A percentile compares a stretch with the other conserved stretches of the same genome.
phyloP scores from a whole-genome alignment of 116 monocot genomes.

The Posidonia oceanica region DNA sequence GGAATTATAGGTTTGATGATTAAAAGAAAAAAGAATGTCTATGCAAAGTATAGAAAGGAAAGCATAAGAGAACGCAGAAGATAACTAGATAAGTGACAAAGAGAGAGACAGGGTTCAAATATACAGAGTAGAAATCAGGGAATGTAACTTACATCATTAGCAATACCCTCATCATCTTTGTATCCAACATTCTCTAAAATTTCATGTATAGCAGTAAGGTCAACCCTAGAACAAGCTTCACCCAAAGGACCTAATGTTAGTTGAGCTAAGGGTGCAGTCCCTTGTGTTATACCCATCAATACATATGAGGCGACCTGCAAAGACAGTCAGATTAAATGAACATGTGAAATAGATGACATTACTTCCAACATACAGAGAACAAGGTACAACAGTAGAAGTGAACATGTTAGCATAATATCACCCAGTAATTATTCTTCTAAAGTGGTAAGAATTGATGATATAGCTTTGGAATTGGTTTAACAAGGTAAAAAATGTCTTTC shows the following conservation, averaged over 20 bases:
- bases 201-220: slow-evolving; percentile 80
- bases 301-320: slow-evolving; percentile 57
- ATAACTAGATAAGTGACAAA: background rate
- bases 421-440: too few relatives aligned
- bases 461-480: too few relatives aligned
- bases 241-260: slow-evolving; percentile 61
- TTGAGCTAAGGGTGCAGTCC: slow-evolving; percentile 28
- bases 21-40: too few relatives aligned
- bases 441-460: too few relatives aligned
- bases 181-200: slow-evolving; percentile 73
- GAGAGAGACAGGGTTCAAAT: background rate
- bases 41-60: too few relatives aligned
- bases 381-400: too few relatives aligned
- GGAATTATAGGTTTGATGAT: too few relatives aligned
- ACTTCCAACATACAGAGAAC: background rate
- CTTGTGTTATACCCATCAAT: slow-evolving; percentile 62
- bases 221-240: slow-evolving; percentile 72
- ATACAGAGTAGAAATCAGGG: background rate
- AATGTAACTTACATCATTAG: slow-evolving; percentile 57
- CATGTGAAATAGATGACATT: background rate
- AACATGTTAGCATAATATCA: too few relatives aligned
- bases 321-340: background rate
- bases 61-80: background rate
- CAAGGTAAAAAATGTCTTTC: too few relatives aligned
- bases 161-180: slow-evolving; percentile 79